A percentile compares a stretch with the other conserved stretches of the same genome.
These are phyloP conservation scores for Coemansia sp. DNA, from an alignment of 192 early-diverging fungal genomes.

Conservation along the genomic window DNA sequence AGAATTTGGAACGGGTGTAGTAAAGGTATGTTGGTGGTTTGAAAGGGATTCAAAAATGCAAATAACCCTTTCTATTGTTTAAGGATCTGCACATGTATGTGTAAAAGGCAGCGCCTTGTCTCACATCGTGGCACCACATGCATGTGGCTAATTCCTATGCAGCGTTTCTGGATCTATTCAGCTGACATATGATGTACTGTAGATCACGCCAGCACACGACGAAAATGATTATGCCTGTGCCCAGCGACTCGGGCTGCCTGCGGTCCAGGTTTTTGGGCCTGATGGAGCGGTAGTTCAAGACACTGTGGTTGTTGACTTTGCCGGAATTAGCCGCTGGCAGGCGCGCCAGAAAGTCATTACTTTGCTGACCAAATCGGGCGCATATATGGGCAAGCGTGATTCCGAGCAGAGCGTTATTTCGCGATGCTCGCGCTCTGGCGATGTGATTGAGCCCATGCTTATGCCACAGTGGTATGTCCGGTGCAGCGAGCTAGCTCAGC, in stretches of 20 bases:
- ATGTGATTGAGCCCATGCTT: conserved; percentile 93
- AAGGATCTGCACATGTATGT: too few relatives aligned
- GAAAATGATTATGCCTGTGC: conserved; percentile 88
- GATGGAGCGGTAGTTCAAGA: conserved; percentile 64
- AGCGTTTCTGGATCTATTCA: background rate
- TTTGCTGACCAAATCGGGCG: conserved; percentile 61
- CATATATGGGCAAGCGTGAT: conserved; percentile 75
- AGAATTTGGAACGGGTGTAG: conserved; percentile 92
- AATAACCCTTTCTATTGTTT: too few relatives aligned
- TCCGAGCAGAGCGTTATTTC: conserved; percentile 77
- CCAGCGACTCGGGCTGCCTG: conserved; percentile 74
- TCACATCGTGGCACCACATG: too few relatives aligned
- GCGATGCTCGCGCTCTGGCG: conserved; percentile 77
- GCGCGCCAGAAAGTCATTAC: conserved; percentile 69
- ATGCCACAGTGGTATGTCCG: conserved; percentile 98
- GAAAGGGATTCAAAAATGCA: background rate
- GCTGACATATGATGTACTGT: conserved; percentile 11
- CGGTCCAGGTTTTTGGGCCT: conserved; percentile 83
- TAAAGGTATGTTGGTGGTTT: conserved; percentile 65
- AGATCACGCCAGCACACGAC: conserved; percentile 96
- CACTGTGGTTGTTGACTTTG: conserved; percentile 7
- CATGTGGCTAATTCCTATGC: conserved; percentile 6
- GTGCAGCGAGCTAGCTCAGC: conserved; percentile 71
- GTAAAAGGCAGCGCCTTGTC: too few relatives aligned
- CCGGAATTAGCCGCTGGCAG: conserved; percentile 77